Base-by-base conservation (phyloP, 1,284 basidiomycete genomes). In the Cutaneotrichosporon sp. region DNA sequence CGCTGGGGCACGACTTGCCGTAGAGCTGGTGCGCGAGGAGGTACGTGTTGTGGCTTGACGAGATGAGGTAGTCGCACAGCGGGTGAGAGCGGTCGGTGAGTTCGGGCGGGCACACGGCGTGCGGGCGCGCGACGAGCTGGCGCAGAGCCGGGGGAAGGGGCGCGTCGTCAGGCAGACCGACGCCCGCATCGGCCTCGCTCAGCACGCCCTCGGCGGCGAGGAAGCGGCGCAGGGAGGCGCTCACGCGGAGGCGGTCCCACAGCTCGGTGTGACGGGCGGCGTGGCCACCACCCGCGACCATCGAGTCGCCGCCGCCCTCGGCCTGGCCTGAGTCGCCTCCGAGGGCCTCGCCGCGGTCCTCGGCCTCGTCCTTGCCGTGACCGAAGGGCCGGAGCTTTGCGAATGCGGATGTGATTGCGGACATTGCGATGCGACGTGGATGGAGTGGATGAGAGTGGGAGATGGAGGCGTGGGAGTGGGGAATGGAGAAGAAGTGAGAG, bases 11-110 rank as follows among this genome's bases (percentile, higher is more conserved):
- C 7, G 59, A 60, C 14, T 56, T 53, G 53, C 64, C 64, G 31
- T 51, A 66, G 31, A 66, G 59, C 61, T 66, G 64, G 43, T 66
- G 53, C 9, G 64, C 94, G 16, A 97, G 88, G 4, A 99, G 87
- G 72, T 99, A 99, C 0, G 97, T 99, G 72, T 99, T 99, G 75
- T 99, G 97, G 33, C 92, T 95, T 13, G 92, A 91, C 8, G 92
- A 94, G 70, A 98, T 88, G 72, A 85, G 97, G 77, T 98, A 98
- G 61, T 97, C 89, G 10, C 87, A 84, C 13, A 97, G 81, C 1
- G 95, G 92, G 2, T 84, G 83, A 2, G 59, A 56, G 22, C 54
- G 54, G 59, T 61, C 61, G 29, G 38, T 51, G 20, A 63, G 22
- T 50, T 58, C 56, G 7, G 56, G 27, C 0, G 64, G 64, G 7